Conservation (phyloP, 805 yeast species). For the Kodamaea laetipori region DNA sequence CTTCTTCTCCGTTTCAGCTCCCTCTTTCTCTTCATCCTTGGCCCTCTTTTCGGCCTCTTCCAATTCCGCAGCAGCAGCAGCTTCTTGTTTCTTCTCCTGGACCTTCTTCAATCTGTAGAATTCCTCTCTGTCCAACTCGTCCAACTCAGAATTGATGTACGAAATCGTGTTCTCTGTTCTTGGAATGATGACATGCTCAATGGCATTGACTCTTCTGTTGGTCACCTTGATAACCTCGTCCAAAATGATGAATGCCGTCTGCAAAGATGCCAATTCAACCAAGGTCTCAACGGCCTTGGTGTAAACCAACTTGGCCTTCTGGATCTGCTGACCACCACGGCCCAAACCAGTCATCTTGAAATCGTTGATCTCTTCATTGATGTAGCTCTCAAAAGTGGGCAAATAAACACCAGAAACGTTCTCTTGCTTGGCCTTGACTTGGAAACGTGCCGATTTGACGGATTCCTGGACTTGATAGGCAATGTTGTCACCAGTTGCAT, state of each 20-base stretch:
- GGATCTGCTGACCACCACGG: slow-evolving; percentile 98
- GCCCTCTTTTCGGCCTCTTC: slow-evolving; percentile 37
- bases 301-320: slow-evolving; percentile 89
- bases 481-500: slow-evolving; percentile 96
- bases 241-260: slow-evolving; percentile 92
- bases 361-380: slow-evolving; percentile 85
- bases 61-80: slow-evolving; percentile 64
- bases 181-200: slow-evolving; percentile 97
- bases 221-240: slow-evolving; percentile 98
- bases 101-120: slow-evolving; percentile 95
- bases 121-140: slow-evolving; percentile 97
- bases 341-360: slow-evolving; percentile 96
- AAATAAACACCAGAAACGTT: slow-evolving; percentile 94
- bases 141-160: slow-evolving; percentile 92
- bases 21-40: slow-evolving; percentile 23
- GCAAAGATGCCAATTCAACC: slow-evolving; percentile 93
- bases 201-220: slow-evolving; percentile 97
- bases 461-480: slow-evolving; percentile 95
- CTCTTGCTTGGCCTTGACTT: slow-evolving; percentile 88
- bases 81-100: slow-evolving; percentile 89
- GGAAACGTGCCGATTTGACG: slow-evolving; percentile 87
- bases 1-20: slow-evolving; percentile 16
- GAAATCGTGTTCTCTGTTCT: slow-evolving; percentile 93
- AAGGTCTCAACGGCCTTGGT: slow-evolving; percentile 96
- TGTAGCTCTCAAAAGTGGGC: slow-evolving; percentile 87